Evolutionary conservation across 192 early-diverging fungal species (phyloP).

Genomic region (Podila clonocystis): DNA sequence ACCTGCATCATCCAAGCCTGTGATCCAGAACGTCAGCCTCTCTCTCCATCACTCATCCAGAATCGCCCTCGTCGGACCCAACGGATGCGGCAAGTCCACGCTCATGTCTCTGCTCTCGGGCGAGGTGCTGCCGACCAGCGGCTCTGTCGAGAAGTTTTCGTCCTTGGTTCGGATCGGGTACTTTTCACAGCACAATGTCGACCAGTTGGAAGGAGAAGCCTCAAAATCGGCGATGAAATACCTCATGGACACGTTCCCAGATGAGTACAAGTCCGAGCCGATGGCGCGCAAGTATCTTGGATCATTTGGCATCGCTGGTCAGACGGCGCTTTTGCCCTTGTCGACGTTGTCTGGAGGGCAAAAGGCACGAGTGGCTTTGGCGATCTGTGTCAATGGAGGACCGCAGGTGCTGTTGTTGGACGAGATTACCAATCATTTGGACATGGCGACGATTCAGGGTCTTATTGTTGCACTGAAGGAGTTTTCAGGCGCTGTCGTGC

Average conservation of each 20-base stretch:
- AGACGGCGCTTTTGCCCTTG: conserved; percentile 67
- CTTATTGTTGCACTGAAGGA: conserved; percentile 75
- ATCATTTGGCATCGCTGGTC: conserved; percentile 79
- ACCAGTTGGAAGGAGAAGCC: conserved; percentile 65
- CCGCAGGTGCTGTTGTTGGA: conserved; percentile 81
- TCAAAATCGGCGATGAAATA: conserved; percentile 35
- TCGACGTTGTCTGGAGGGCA: conserved; percentile 84
- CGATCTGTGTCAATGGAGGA: conserved; percentile 67
- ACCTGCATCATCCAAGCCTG: conserved; percentile 33
- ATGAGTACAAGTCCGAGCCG: conserved; percentile 28
- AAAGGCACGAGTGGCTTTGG: conserved; percentile 79
- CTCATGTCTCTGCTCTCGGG: conserved; percentile 81
- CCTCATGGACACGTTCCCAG: conserved; percentile 46
- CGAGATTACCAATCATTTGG: conserved; percentile 90
- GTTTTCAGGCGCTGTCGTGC: conserved; percentile 77
- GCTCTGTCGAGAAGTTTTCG: conserved; percentile 70
- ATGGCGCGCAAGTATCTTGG: conserved; percentile 75
- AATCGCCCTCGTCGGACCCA: conserved; percentile 84
- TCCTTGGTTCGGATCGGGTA: conserved; percentile 75
- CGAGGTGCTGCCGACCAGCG: conserved; percentile 65
- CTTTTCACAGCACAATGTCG: conserved; percentile 85
- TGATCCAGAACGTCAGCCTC: conserved; percentile 75
- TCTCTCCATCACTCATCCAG: conserved; percentile 73
- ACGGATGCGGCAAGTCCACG: conserved; percentile 88
- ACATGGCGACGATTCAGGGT: conserved; percentile 85